Conservation (phyloP, 1,139 yeast species). For the Nakaseomyces delphensis region DNA sequence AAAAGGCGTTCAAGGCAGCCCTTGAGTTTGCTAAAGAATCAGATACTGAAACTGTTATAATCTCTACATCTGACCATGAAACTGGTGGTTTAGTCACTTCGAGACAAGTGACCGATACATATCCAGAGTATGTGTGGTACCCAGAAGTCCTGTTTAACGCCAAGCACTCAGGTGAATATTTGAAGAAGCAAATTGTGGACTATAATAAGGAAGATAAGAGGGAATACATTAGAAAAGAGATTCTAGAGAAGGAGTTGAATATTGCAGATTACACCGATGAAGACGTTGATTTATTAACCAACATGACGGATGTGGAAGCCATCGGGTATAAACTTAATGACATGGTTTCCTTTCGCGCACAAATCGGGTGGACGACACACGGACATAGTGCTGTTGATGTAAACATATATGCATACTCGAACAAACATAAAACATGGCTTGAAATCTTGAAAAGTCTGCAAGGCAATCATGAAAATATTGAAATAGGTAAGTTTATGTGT, state of each 20-base stretch:
- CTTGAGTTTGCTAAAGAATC: slow-evolving; percentile 53
- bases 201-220: slow-evolving; percentile 31
- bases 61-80: slow-evolving; percentile 83
- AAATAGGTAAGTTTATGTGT: slow-evolving; percentile 66
- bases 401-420: slow-evolving; percentile 66
- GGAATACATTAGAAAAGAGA: slow-evolving; percentile 41
- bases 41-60: slow-evolving; percentile 61
- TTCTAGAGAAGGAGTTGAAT: slow-evolving; percentile 52
- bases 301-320: slow-evolving; percentile 19
- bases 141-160: slow-evolving; percentile 62
- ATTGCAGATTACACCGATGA: slow-evolving; percentile 44
- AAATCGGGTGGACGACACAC: slow-evolving; percentile 81
- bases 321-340: slow-evolving; percentile 42
- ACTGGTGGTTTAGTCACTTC: slow-evolving; percentile 82
- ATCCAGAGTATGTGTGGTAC: slow-evolving; percentile 68
- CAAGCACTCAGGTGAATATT: slow-evolving; percentile 64
- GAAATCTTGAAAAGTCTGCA: slow-evolving; percentile 42
- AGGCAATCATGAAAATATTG: slow-evolving; percentile 80
- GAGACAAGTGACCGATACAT: slow-evolving; percentile 52
- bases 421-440: slow-evolving; percentile 37
- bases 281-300: slow-evolving; percentile 37
- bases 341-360: slow-evolving; percentile 61
- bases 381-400: slow-evolving; percentile 91
- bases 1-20: slow-evolving; percentile 64
- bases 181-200: slow-evolving; percentile 37